Base-by-base conservation (phyloP, 331 rosid species). In the Acacia concinna region DNA sequence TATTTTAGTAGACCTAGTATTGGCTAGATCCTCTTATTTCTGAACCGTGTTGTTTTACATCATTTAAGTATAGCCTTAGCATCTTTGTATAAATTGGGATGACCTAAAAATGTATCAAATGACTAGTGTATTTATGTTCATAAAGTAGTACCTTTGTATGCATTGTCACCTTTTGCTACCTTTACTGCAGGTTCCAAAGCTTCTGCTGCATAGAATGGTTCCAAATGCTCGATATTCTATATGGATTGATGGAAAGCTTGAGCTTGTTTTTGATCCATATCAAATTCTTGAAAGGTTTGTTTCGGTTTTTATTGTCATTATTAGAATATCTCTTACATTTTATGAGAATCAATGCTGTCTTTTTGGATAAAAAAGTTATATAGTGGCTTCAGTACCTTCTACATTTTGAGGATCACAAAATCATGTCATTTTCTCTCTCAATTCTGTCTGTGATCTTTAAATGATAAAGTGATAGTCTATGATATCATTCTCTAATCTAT, bases 211-310 rank as follows among this genome's bases (percentile, higher is more conserved):
- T 86, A 90, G 98, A 83, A 75, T 95, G 91, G 88, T 87, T 90
- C 99, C 99, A 38, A 91, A 90, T 89, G 93, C 94, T 49, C 93
- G 96, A 78, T 95, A 85, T 85, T 95, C 99, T 34, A 81, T 95
- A 71, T 95, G 99, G 99, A 57, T 90, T 70, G 99, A 95, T 81
- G 99, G 99, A 76, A 95, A 95, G 83, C 99, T 95, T 81, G 92
- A 95, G 85, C 99, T 95, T 90, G 93, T 90, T 56, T 94, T 89
- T 63, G 98, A 95, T 89, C 98, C 99, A 44, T 90, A 95, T 84
- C 91, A 88, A 88, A 81, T 95, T 84, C 96, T 95, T 54, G 99
- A 93, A 84, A 91, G 99, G 99, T 93, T 83, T 59, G 62, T 86
- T 52, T 31, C 66, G 37, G 28, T 43, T 51, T 47, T 71, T 59